Evolutionary conservation across 176 grass and related monocot species (phyloP).

Genomic region (Carex scoparia): DNA sequence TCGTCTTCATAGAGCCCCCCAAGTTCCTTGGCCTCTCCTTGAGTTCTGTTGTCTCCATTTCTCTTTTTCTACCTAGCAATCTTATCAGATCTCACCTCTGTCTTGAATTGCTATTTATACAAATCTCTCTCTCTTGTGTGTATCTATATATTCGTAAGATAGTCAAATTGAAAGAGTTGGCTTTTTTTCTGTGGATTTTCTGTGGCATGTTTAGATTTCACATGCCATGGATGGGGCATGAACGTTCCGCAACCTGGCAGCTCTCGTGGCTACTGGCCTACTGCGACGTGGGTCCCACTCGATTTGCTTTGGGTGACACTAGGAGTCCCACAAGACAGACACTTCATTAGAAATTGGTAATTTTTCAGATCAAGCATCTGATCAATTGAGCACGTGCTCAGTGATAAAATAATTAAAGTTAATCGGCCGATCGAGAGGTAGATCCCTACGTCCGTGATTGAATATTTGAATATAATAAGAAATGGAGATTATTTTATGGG

Average conservation of each 20-base stretch:
- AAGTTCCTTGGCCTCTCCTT: slow-evolving; percentile 7
- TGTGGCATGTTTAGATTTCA: neutral
- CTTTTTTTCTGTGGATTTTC: neutral
- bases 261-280: too few species aligned
- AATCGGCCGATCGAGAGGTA: too few species aligned
- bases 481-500: too few species aligned
- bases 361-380: neutral
- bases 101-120: neutral
- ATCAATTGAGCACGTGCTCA: neutral
- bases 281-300: neutral
- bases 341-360: neutral
- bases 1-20: slow-evolving; percentile 11
- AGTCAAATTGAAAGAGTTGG: neutral
- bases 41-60: neutral
- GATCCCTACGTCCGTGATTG: too few species aligned
- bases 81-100: neutral
- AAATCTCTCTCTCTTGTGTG: neutral
- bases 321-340: neutral
- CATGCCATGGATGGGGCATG: neutral
- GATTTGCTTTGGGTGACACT: neutral
- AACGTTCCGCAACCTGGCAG: too few species aligned
- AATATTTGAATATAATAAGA: too few species aligned
- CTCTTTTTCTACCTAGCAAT: neutral
- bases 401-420: neutral
- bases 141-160: neutral